Conservation (phyloP, 169 alveolate species). For the Eimeria brunetti region DNA sequence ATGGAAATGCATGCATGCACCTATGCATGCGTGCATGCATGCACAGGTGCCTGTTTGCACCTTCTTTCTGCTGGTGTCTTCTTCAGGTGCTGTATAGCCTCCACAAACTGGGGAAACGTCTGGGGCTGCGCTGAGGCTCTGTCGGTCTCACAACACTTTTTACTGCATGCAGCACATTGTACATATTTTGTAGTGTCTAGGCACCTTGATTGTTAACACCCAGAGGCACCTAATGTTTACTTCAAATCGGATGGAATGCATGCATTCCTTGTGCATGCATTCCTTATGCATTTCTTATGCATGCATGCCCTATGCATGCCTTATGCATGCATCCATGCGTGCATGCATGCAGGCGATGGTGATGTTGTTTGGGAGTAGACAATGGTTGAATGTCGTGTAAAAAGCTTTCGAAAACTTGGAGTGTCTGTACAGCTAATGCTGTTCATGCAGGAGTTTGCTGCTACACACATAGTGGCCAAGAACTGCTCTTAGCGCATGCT, state of each 20-base stretch:
- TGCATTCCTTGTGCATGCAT: too few species aligned
- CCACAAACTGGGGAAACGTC: conserved; percentile 22
- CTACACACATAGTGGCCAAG: neutral
- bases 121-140: neutral
- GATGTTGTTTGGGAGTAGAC: neutral
- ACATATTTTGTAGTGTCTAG: too few species aligned
- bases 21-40: neutral
- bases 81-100: conserved; percentile 24
- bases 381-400: neutral
- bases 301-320: neutral
- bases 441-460: too few species aligned
- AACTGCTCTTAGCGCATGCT: neutral
- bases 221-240: neutral
- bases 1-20: neutral
- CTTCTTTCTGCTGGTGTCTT: neutral
- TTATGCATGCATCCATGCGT: neutral
- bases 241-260: too few species aligned
- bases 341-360: neutral
- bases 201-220: neutral
- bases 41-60: neutral
- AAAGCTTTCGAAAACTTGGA: too few species aligned
- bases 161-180: too few species aligned
- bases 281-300: neutral
- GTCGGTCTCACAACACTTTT: too few species aligned
- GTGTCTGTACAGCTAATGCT: neutral